Percentiles rank a stretch among this genome's conserved stretches.
phyloP scores from a whole-genome alignment of 2,329 filamentous ascomycete genomes.

The Pseudogymnoascus sp. region DNA sequence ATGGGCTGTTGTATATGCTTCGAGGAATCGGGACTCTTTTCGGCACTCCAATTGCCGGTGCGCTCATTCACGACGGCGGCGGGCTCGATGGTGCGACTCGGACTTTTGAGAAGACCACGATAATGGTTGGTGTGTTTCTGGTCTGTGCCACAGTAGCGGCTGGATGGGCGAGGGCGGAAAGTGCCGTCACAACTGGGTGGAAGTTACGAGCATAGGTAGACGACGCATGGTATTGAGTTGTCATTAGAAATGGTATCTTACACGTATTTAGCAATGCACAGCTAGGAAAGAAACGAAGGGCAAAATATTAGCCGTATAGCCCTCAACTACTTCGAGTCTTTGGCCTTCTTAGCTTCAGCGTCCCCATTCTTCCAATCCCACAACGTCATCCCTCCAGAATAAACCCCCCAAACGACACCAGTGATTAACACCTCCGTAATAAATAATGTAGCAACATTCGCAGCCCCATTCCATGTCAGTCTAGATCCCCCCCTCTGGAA shows the following conservation, averaged over 20 bases:
- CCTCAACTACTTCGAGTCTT: neutral
- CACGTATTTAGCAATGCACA: neutral
- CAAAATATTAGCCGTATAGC: neutral
- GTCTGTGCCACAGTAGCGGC: conserved; percentile 5
- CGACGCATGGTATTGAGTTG: neutral
- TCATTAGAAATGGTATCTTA: neutral
- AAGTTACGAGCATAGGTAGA: conserved; percentile 1
- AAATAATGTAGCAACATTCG: neutral
- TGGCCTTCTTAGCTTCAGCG: neutral
- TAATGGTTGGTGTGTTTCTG: conserved; percentile 8
- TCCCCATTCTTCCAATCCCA: neutral
- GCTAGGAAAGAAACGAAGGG: too few species aligned
- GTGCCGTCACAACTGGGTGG: neutral
- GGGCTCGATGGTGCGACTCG: conserved; percentile 34
- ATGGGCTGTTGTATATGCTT: conserved; percentile 21
- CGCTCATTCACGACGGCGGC: conserved; percentile 33
- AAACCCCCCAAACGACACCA: neutral
- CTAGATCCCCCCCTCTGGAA: neutral
- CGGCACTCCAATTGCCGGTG: conserved; percentile 18
- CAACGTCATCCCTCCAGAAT: neutral
- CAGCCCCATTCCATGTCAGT: neutral
- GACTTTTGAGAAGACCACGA: conserved; percentile 4
- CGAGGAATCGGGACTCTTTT: conserved; percentile 19
- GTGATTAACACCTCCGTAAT: neutral
- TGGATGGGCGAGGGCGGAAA: conserved; percentile 8